Conservation (phyloP, 2,329 filamentous ascomycete genomes). For the Fusarium sororula region DNA sequence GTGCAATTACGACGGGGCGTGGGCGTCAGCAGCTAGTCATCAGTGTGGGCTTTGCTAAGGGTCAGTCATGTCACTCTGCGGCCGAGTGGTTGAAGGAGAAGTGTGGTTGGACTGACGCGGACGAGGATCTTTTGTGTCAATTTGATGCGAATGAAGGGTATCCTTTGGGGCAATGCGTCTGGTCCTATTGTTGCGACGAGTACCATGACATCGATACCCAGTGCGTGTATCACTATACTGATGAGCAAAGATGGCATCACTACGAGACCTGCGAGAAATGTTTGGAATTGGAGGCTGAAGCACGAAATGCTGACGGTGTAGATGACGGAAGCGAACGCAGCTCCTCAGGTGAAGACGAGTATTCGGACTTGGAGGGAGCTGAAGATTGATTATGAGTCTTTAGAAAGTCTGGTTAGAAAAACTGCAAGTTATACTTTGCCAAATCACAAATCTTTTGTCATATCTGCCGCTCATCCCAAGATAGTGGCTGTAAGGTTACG, state of each 20-base stretch:
- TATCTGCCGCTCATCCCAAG: no score
- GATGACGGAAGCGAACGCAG: fast-evolving
- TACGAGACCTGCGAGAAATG: background rate
- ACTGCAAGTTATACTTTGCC: background rate
- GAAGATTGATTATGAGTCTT: fast-evolving
- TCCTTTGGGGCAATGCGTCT: fast-evolving
- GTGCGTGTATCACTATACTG: fast-evolving
- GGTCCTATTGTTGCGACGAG: background rate
- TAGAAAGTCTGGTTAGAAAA: fast-evolving
- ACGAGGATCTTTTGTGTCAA: background rate
- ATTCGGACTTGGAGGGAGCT: fast-evolving
- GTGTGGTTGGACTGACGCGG: fast-evolving
- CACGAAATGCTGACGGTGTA: fast-evolving
- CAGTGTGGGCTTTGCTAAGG: fast-evolving
- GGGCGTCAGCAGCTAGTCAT: background rate
- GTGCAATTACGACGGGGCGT: fast-evolving
- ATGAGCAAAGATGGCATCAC: fast-evolving
- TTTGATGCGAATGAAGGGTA: no score
- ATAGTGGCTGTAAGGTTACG: background rate
- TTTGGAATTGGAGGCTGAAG: fast-evolving
- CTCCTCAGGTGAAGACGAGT: background rate
- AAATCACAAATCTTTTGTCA: no score
- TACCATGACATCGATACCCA: background rate
- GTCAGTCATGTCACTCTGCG: fast-evolving
- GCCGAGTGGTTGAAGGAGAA: fast-evolving